Evolutionary conservation across 192 early-diverging fungal genomes (phyloP).

Genomic region (Coemansia sp.): DNA sequence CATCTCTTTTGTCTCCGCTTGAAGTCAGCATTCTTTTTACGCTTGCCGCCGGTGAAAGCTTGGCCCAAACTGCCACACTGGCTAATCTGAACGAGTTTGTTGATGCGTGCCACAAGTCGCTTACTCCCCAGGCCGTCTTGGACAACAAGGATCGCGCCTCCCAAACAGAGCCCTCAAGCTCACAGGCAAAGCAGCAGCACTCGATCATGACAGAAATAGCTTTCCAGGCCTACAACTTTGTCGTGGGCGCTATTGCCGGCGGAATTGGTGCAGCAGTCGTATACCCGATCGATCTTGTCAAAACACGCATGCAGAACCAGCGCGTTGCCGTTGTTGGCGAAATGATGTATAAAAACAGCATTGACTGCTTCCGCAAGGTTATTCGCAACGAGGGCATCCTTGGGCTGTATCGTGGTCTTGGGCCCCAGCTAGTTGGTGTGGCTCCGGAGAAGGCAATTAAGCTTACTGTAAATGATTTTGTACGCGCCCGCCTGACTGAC

Average conservation of each 20-base stretch:
- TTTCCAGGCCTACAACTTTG: constrained; percentile 72
- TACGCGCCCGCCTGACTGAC: constrained; percentile 68
- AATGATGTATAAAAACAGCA: constrained; percentile 90
- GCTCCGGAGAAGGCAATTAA: constrained; percentile 99
- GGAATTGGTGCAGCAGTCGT: constrained; percentile 92
- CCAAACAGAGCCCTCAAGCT: neutral
- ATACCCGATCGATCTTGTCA: constrained; percentile 97
- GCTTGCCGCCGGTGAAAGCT: constrained; percentile 36
- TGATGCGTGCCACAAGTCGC: constrained; percentile 27
- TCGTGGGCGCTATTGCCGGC: constrained; percentile 85
- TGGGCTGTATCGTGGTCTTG: constrained; percentile 90
- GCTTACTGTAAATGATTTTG: constrained; percentile 93
- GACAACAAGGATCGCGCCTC: neutral
- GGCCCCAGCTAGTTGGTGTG: constrained; percentile 91
- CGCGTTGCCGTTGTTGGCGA: constrained; percentile 86
- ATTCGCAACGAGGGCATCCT: constrained; percentile 85
- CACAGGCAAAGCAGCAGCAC: constrained; percentile 10
- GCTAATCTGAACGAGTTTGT: constrained; percentile 19
- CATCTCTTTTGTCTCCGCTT: constrained; percentile 43
- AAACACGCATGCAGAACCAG: constrained; percentile 99
- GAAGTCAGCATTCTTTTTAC: constrained; percentile 52
- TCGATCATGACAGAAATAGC: constrained; percentile 46
- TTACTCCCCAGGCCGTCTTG: constrained; percentile 22
- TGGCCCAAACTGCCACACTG: constrained; percentile 21
- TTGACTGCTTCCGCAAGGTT: constrained; percentile 96